Evolutionary conservation across 768 basidiomycete genomes (phyloP), one percentile per base, ranked within the genome.

Genomic region (Russula abietina): DNA sequence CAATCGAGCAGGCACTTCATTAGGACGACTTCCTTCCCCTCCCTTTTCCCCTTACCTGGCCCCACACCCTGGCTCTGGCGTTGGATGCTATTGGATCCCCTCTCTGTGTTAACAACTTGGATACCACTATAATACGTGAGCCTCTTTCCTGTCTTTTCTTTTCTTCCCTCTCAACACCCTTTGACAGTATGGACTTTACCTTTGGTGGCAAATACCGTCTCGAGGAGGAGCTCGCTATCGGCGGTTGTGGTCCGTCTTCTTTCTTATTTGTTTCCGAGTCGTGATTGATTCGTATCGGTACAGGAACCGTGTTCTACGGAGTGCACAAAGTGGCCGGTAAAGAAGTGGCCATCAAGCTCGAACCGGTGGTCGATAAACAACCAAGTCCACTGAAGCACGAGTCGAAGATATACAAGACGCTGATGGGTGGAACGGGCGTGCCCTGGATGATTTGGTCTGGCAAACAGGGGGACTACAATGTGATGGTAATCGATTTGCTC

Each of bases 401-500:
- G 72, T 87, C 87, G 46, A 92, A 90, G 75, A 91, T 94, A 45
- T 95, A 95, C 81, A 93, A 92, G 77, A 86, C 87, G 0, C 82
- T 95, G 65, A 89, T 89, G 81, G 92, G 93, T 48, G 91, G 89
- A 53, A 85, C 88, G 30, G 92, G 92, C 45, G 89, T 95, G 0
- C 92, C 92, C 0, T 93, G 90, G 84, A 89, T 94, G 66, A 86
- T 93, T 80, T 93, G 91, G 85, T 91, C 88, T 5, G 93, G 93
- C 33, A 87, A 84, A 64, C 87, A 95, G 71, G 95, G 89, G 33
- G 86, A 94, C 74, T 98, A 94, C 77, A 98, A 98, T 71, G 94
- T 98, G 69, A 91, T 99, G 82, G 91, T 98, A 71, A 93, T 98
- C 71, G 96, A 98, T 79, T 83, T 98, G 30, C 83, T 99, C 43